Base-by-base conservation (phyloP, 78 protist genomes). In the Planoprotostelium fungivorum region DNA sequence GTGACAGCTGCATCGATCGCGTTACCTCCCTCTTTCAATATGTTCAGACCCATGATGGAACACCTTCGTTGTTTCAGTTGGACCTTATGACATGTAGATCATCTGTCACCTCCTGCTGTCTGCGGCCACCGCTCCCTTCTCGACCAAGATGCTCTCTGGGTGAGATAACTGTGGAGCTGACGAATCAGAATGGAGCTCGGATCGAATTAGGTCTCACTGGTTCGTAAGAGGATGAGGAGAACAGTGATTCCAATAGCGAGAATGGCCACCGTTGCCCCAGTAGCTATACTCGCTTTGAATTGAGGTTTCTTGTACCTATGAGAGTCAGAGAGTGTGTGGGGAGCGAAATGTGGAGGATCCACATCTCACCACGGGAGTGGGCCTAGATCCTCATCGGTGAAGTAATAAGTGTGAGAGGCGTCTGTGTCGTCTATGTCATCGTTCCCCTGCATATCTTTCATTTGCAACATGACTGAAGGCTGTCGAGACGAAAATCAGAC, bases 1-100 rank as follows among this genome's bases (percentile, higher is more conserved):
- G 91, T 9, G n/a, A 90, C 88, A 35, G 38, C 86, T 16, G 91
- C 87, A 36, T 90, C 91, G 36, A 90, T 35, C 29, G 91, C 91
- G 38, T 90, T 90, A 1, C 91, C 91, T 29, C 88, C 88, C 29
- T 90, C 38, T 90, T 90, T 1, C 89, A 90, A 1, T 1, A 90
- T 85, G 37, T 86, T 36, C 29, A 37, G 35, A 1, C 87, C 91
- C 29, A 90, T 84, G n/a, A 5, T 36, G 9, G 91, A 90, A 28
- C 91, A 90, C 38, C 29, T 37, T 1, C 89, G 83, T 16, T 5
- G 73, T 51, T 51, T 5, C 16, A 51, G 16, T 25, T 51, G 73
- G 73, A 51, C 16, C 16, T 5, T 51, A 5, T 51, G 16, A 25
- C 73, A 51, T 5, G 16, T 25, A 51, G 31, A 51, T 5, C 73